A percentile compares a stretch with the other conserved stretches of the same genome.
Conservation (phyloP, 31 red algal species). For the Endocladia muricata region DNA sequence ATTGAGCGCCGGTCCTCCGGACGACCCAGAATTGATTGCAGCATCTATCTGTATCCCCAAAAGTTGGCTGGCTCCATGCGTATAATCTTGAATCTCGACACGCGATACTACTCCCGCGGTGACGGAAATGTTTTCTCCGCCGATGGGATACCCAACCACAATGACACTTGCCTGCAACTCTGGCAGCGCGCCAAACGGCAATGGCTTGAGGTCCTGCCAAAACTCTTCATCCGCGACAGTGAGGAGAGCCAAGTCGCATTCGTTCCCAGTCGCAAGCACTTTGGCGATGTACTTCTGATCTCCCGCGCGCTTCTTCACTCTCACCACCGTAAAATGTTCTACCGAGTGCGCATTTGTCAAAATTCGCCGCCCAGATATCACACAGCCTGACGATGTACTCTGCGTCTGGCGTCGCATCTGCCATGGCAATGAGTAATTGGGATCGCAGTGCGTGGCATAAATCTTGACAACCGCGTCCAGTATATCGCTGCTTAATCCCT, state of each 20-base stretch:
- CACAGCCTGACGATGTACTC: conserved; percentile 83
- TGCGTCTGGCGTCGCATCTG: conserved; percentile 72
- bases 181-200: conserved; percentile 67
- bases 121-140: conserved; percentile 81
- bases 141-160: conserved; percentile 86
- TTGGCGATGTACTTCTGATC: conserved; percentile 69
- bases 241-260: conserved; percentile 96
- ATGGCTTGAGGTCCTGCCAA: conserved; percentile 31
- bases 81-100: conserved; percentile 78
- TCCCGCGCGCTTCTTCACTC: conserved; percentile 79
- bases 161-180: conserved; percentile 65
- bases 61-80: conserved; percentile 54
- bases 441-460: conserved; percentile 80
- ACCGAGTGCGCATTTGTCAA: conserved; percentile 95
- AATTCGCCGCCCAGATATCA: conserved; percentile 65
- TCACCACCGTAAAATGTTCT: conserved; percentile 76
- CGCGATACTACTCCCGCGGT: conserved; percentile 83
- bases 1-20: conserved; percentile 87
- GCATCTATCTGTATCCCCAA: conserved; percentile 90
- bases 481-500: too few relatives aligned
- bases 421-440: conserved; percentile 89
- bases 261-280: conserved; percentile 74
- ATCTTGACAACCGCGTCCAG: conserved; percentile 88
- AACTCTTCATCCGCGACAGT: conserved; percentile 82
- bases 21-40: conserved; percentile 88